Conservation (phyloP, 306 rosid species). For the Ormosia emarginata region DNA sequence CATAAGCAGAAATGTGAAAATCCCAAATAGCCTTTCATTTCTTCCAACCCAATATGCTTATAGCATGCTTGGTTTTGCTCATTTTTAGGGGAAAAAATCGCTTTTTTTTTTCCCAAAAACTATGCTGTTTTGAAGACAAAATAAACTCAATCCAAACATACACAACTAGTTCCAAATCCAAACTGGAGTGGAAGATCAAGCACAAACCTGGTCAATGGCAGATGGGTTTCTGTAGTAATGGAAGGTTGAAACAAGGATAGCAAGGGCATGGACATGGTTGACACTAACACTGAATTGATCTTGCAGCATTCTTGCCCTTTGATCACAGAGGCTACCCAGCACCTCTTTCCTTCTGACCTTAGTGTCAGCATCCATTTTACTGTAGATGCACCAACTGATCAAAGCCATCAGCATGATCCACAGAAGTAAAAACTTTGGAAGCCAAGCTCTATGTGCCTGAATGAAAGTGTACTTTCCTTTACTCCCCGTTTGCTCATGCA, state of each 20-base stretch:
- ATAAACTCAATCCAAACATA: no score
- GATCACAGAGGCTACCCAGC: slow-evolving; percentile 88
- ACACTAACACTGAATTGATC: slow-evolving; percentile 97
- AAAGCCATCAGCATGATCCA: slow-evolving; percentile 64
- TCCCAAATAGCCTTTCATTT: neutral
- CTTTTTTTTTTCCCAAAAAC: no score
- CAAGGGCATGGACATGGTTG: slow-evolving; percentile 95
- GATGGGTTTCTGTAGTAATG: slow-evolving; percentile 85
- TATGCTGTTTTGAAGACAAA: no score
- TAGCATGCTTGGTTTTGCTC: no score
- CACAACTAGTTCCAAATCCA: neutral
- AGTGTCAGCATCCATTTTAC: slow-evolving; percentile 68
- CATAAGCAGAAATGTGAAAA: neutral
- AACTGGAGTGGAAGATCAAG: slow-evolving; percentile 6
- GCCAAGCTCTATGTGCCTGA: slow-evolving; percentile 77
- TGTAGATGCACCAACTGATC: slow-evolving; percentile 49
- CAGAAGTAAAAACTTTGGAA: slow-evolving; percentile 53
- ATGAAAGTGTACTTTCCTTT: slow-evolving; percentile 70
- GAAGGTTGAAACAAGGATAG: slow-evolving; percentile 94
- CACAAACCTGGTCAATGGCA: slow-evolving; percentile 93
- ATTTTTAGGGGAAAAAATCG: no score
- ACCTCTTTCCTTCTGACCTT: slow-evolving; percentile 79
- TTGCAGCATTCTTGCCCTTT: slow-evolving; percentile 96
- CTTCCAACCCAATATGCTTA: neutral
- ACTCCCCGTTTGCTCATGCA: slow-evolving; percentile 69